Percentiles rank a stretch among this genome's conserved stretches.
Evolutionary conservation across 2,329 filamentous ascomycete species (phyloP).

Genomic region (Claviceps arundinis): DNA sequence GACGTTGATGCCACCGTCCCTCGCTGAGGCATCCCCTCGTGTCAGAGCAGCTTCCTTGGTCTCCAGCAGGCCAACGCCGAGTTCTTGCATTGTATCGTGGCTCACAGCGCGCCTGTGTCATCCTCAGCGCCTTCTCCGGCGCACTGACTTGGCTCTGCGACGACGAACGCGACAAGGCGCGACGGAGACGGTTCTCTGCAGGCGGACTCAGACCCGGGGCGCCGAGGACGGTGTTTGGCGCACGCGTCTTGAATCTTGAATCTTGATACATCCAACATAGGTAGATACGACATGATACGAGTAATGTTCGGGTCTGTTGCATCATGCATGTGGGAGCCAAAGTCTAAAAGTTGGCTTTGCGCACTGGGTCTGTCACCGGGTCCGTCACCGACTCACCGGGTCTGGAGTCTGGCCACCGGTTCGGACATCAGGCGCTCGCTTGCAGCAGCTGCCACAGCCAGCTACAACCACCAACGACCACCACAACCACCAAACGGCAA

Average conservation of each 20-base stretch:
- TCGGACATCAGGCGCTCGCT: no score
- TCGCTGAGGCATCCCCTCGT: no score
- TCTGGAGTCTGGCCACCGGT: no score
- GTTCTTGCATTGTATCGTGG: background rate
- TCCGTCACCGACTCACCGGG: no score
- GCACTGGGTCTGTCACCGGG: background rate
- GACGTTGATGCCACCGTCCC: no score
- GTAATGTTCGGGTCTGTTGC: background rate
- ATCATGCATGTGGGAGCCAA: background rate
- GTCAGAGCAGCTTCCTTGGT: no score
- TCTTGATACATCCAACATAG: no score
- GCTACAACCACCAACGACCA: no score
- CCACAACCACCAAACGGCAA: no score
- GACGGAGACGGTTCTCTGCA: background rate
- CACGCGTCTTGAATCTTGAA: background rate
- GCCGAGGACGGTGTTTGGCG: background rate
- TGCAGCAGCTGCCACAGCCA: no score
- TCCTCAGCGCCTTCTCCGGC: background rate
- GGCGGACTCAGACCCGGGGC: background rate
- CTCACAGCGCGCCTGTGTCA: background rate
- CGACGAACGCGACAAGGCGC: background rate
- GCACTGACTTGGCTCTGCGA: background rate
- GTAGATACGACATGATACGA: background rate
- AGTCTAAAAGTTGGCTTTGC: background rate
- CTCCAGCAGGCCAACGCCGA: no score